Conservation (phyloP, 768 basidiomycete species). For the Pleurotus djamor region DNA sequence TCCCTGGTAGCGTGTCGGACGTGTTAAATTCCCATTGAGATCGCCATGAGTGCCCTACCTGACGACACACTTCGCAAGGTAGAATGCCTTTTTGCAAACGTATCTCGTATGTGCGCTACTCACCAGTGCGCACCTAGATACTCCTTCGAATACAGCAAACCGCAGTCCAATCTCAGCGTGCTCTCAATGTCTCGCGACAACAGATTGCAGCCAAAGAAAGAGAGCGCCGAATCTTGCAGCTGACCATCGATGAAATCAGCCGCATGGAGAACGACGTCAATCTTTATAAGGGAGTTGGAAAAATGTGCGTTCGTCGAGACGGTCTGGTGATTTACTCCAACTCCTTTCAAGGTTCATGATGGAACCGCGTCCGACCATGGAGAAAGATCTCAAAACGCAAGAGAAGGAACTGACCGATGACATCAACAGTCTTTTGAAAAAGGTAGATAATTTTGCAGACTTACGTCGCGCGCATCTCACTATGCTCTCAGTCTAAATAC, state of each 20-base stretch:
- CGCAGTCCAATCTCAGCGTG: slow-evolving; percentile 80
- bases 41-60: slow-evolving; percentile 54
- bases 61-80: slow-evolving; percentile 88
- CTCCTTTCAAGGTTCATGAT: slow-evolving; percentile 75
- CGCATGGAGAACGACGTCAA: slow-evolving; percentile 71
- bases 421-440: slow-evolving; percentile 78
- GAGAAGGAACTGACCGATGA: slow-evolving; percentile 88
- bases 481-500: slow-evolving; percentile 68
- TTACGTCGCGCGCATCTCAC: neutral
- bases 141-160: slow-evolving; percentile 91
- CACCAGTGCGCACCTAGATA: slow-evolving; percentile 50
- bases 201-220: slow-evolving; percentile 82
- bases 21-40: neutral
- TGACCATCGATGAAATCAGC: slow-evolving; percentile 83
- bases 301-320: slow-evolving; percentile 57
- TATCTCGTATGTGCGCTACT: neutral
- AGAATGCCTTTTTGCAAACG: neutral
- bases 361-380: slow-evolving; percentile 78
- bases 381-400: slow-evolving; percentile 67
- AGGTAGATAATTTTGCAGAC: slow-evolving; percentile 45
- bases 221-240: slow-evolving; percentile 84
- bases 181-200: slow-evolving; percentile 69
- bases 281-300: slow-evolving; percentile 93
- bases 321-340: neutral
- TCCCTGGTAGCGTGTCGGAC: too few relatives aligned